A percentile compares a stretch with the other conserved stretches of the same genome.
Conservation (phyloP, 768 basidiomycete genomes). For the Vararia minispora region DNA sequence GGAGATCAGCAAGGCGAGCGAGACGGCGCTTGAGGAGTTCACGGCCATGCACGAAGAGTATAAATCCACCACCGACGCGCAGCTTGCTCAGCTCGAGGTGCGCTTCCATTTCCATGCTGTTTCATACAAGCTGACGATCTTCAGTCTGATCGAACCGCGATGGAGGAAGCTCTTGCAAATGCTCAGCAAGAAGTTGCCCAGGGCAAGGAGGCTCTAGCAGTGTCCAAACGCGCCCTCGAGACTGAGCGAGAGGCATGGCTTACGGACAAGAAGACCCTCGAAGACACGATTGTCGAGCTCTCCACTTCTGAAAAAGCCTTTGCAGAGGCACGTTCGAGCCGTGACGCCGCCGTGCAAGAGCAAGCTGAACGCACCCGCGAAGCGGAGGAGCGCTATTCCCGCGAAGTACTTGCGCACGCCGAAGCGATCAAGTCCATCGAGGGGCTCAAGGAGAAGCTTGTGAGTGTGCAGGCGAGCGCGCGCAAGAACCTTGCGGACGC, state of each 20-base stretch:
- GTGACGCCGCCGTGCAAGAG: conserved; percentile 54
- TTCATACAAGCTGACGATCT: not conserved
- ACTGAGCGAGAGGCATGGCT: conserved; percentile 58
- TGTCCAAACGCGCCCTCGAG: conserved; percentile 57
- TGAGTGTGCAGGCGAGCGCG: conserved; percentile 35
- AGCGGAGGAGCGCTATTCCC: conserved; percentile 72
- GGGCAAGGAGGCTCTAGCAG: conserved; percentile 36
- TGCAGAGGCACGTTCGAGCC: conserved; percentile 48
- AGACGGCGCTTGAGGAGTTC: conserved; percentile 59
- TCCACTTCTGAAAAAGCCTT: conserved; percentile 60
- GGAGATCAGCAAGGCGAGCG: conserved; percentile 75
- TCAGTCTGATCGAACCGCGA: conserved; percentile 51
- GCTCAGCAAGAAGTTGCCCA: conserved; percentile 44
- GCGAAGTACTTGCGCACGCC: conserved; percentile 78
- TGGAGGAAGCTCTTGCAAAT: conserved; percentile 51
- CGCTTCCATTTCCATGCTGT: conserved; percentile 9
- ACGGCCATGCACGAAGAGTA: conserved; percentile 74
- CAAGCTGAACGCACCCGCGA: conserved; percentile 55
- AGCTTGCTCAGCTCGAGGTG: conserved; percentile 60
- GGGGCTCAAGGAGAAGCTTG: conserved; percentile 50
- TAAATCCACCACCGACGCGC: conserved; percentile 59
- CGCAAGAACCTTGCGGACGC: conserved; percentile 51
- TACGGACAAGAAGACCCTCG: conserved; percentile 71
- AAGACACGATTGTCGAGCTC: conserved; percentile 75
- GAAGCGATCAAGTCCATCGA: conserved; percentile 71